A percentile compares a stretch with the other conserved stretches of the same genome.
phyloP scores from a whole-genome alignment of 2,329 filamentous ascomycete species.

The Talaromyces verruculosus region DNA sequence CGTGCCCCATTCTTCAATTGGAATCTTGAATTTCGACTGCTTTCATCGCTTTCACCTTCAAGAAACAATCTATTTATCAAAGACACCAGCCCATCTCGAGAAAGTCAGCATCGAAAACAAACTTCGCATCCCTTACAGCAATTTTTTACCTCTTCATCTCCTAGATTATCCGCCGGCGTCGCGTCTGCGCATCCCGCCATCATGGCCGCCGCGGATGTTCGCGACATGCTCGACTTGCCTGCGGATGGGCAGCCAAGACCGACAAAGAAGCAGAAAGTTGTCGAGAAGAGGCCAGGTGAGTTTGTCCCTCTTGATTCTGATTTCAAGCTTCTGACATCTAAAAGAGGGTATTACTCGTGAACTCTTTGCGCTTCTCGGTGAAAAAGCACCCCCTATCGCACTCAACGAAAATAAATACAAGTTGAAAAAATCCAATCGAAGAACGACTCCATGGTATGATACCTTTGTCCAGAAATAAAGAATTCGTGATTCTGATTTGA shows the following conservation, averaged over 20 bases:
- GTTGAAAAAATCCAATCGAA: conserved; percentile 49
- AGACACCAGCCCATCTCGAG: neutral
- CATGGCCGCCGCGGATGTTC: conserved; percentile 77
- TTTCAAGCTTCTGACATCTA: neutral
- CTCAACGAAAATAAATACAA: conserved; percentile 56
- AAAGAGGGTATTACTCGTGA: conserved; percentile 53
- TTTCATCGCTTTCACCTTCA: conserved; percentile 3
- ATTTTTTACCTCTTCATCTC: neutral
- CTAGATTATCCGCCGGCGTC: neutral
- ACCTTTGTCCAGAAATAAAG: conserved; percentile 43
- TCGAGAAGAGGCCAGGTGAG: conserved; percentile 58
- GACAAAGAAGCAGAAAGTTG: conserved; percentile 72
- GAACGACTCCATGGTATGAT: conserved; percentile 47
- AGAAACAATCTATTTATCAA: neutral
- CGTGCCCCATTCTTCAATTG: neutral
- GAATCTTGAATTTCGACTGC: neutral
- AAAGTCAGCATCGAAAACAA: neutral
- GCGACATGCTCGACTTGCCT: conserved; percentile 82
- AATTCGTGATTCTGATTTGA: conserved; percentile 54
- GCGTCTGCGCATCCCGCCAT: conserved; percentile 30
- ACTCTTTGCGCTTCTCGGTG: conserved; percentile 52
- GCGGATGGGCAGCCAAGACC: conserved; percentile 60
- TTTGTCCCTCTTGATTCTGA: conserved; percentile 7
- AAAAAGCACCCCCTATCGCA: conserved; percentile 53
- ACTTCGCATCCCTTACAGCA: neutral